Evolutionary conservation across 441 rosid genomes (phyloP).

Genomic region (Pelargonium australe): DNA sequence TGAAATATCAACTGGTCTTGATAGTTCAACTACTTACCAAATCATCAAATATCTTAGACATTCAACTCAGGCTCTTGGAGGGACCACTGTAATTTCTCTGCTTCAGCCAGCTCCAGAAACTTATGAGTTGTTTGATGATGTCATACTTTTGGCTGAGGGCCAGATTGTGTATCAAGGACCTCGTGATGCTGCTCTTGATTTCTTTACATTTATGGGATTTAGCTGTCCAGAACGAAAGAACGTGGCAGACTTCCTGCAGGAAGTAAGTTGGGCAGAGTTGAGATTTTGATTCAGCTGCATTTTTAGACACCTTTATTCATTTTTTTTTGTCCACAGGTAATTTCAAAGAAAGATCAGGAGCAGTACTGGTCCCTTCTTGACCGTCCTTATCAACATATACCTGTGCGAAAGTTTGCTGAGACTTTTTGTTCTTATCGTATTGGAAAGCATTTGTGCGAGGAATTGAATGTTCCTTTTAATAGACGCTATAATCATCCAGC

Average conservation of each 20-base stretch:
- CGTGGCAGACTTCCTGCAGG: slow-evolving; percentile 83
- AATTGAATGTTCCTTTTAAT: slow-evolving; percentile 51
- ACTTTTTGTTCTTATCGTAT: slow-evolving; percentile 60
- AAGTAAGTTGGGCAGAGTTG: slow-evolving; percentile 26
- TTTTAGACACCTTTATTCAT: background rate
- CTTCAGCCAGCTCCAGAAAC: slow-evolving; percentile 98
- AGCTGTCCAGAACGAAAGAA: slow-evolving; percentile 83
- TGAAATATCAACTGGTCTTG: slow-evolving; percentile 89
- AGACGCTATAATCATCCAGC: slow-evolving; percentile 62
- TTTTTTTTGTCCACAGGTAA: slow-evolving; percentile 43
- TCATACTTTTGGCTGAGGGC: slow-evolving; percentile 70
- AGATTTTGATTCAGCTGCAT: background rate
- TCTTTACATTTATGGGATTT: slow-evolving; percentile 72
- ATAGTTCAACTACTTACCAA: slow-evolving; percentile 80
- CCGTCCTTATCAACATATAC: slow-evolving; percentile 55
- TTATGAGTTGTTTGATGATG: slow-evolving; percentile 75
- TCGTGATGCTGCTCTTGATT: slow-evolving; percentile 57
- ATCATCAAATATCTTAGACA: slow-evolving; percentile 71
- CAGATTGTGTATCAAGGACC: slow-evolving; percentile 75
- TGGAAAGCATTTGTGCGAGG: slow-evolving; percentile 47
- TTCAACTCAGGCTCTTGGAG: slow-evolving; percentile 58
- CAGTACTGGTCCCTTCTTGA: slow-evolving; percentile 64
- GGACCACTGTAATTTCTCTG: slow-evolving; percentile 75
- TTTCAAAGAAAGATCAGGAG: slow-evolving; percentile 78
- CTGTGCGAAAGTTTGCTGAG: slow-evolving; percentile 53